Conservation (phyloP, 768 basidiomycete species). For the Podaxis pistillaris region DNA sequence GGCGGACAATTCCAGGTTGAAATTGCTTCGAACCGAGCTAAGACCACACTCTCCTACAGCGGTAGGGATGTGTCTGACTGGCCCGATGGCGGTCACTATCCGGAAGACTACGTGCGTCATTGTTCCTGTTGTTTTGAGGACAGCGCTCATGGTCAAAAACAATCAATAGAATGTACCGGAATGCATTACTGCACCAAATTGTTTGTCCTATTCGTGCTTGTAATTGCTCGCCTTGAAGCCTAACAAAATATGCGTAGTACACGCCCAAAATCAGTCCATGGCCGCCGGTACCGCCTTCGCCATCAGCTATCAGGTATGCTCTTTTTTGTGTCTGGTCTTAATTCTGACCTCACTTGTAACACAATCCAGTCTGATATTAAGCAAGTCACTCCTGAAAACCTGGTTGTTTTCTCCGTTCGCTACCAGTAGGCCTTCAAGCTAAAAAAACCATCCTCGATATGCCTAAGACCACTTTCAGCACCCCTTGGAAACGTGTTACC, state of each 20-base stretch:
- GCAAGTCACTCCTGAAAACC: slow-evolving; percentile 44
- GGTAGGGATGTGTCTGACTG: slow-evolving; percentile 38
- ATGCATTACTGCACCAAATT: slow-evolving; percentile 49
- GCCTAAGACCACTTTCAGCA: slow-evolving; percentile 28
- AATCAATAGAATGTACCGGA: slow-evolving; percentile 30
- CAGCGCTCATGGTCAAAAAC: background rate
- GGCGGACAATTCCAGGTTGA: slow-evolving; percentile 48
- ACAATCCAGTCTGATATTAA: slow-evolving; percentile 42
- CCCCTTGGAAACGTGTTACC: slow-evolving; percentile 50
- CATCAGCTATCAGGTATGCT: slow-evolving; percentile 46
- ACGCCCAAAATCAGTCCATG: slow-evolving; percentile 48
- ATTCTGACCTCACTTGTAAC: background rate
- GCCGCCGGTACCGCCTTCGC: slow-evolving; percentile 57
- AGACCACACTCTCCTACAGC: slow-evolving; percentile 42
- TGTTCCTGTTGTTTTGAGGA: background rate
- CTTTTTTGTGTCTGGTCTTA: background rate
- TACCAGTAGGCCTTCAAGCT: slow-evolving; percentile 35
- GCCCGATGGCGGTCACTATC: slow-evolving; percentile 44
- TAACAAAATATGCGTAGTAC: slow-evolving; percentile 33
- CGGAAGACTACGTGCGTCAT: slow-evolving; percentile 42
- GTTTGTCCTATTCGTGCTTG: slow-evolving; percentile 28
- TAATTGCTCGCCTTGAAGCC: background rate
- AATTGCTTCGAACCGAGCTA: slow-evolving; percentile 46
- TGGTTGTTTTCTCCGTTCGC: slow-evolving; percentile 51
- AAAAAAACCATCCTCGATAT: background rate